Base-by-base conservation (phyloP, 352 stramenopile species). In the Plasmopara viticola region DNA sequence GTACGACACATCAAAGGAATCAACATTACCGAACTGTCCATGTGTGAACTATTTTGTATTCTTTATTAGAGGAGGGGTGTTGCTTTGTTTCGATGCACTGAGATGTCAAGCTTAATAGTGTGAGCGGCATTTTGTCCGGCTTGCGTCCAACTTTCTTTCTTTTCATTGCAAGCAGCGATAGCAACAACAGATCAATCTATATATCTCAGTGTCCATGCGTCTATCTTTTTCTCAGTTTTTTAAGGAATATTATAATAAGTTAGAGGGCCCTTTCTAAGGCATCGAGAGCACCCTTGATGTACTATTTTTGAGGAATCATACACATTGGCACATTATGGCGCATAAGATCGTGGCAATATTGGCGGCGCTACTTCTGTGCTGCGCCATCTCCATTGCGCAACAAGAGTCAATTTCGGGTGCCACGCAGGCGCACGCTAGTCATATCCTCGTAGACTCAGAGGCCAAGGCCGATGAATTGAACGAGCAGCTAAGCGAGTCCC, bases 401-500 rank as follows among this genome's bases (percentile, higher is more conserved):
- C 44, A 62, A 34, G 41, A 62, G 1, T 47, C 31, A 20, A 46
- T 48, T 25, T 51, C 64, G n/a, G 51, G 51, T 10, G 54, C 68
- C 38, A 56, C 53, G 31, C 67, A 75, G 40, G 77, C 78, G 37
- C 77, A 84, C 49, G 82, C 82, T 31, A 90, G 82, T 63, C 82
- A 92, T 61, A 89, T 92, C 53, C 73, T 92, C 46, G 79, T 92
- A 43, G 72, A 85, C 55, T 72, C 73, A 42, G 82, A 92, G 50
- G 59, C 53, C 5, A 65, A 89, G 42, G 78, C 72, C 10, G 79
- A 92, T 46, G 68, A 61, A 5, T 51, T 90, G 20, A 66, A 80
- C 45, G 60, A 68, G 49, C 53, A 90, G 61, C 62, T 92, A 44
- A 38, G 48, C 33, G 64, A 66, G 28, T 58, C 75, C 2, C 53